Evolutionary conservation across 2,329 filamentous ascomycete species (phyloP).

Genomic region (Stachybotrys echinatus): DNA sequence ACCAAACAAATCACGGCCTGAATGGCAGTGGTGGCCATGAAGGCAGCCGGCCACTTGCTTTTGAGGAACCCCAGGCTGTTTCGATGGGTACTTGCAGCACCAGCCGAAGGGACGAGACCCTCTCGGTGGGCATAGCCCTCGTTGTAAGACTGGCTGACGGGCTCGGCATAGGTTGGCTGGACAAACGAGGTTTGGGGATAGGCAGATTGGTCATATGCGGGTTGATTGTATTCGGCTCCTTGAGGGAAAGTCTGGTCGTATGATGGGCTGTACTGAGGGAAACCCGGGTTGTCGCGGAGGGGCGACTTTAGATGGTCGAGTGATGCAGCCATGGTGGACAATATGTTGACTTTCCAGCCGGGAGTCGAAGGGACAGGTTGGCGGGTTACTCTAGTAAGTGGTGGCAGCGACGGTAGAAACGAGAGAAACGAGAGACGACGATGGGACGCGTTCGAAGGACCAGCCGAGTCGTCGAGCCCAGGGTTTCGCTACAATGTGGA

Average conservation of each 20-base stretch:
- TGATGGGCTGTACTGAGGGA: conserved; percentile 26
- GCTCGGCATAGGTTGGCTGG: conserved; percentile 21
- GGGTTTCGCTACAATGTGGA: not conserved
- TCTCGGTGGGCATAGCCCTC: conserved; percentile 32
- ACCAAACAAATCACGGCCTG: conserved; percentile 78
- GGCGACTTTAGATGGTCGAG: conserved; percentile 35
- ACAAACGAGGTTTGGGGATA: conserved; percentile 17
- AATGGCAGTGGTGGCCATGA: conserved; percentile 65
- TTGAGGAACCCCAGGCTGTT: conserved; percentile 66
- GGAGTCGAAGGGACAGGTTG: conserved; percentile 21
- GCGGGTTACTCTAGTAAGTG: not conserved
- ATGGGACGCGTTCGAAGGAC: not conserved
- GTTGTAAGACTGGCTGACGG: conserved; percentile 21
- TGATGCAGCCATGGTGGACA: conserved; percentile 32
- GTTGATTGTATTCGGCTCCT: conserved; percentile 11
- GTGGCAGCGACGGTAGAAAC: not conserved
- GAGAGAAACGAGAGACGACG: not conserved
- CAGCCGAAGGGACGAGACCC: conserved; percentile 26
- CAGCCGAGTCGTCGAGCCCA: not conserved
- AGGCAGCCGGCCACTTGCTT: conserved; percentile 83
- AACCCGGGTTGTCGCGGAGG: conserved; percentile 31
- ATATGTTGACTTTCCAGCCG: conserved; percentile 26
- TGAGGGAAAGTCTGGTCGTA: conserved; percentile 27
- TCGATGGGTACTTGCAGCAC: conserved; percentile 22
- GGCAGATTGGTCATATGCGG: conserved; percentile 17